Evolutionary conservation across 1,284 basidiomycete species (phyloP), one percentile per base, ranked within the genome.

Genomic region (Tylopilus orsonianus): DNA sequence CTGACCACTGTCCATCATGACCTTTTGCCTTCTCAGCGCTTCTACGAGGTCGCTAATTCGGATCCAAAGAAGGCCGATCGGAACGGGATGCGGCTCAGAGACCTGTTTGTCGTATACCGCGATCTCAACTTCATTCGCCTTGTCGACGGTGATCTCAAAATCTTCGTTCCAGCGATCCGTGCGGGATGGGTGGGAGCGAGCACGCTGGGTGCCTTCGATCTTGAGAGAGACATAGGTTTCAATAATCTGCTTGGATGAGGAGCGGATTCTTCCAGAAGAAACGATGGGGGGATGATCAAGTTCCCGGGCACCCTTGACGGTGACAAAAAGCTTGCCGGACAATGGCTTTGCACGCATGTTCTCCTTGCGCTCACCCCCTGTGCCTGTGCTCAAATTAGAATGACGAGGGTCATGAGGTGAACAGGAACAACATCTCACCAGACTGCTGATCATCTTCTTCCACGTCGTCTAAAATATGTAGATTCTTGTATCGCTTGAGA

Each of bases 91-190:
- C 10, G 73, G 71, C 53, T 93, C 90, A 54, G 84, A 85, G 16
- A 84, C 82, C 58, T 92, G 85, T 59, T 93, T 93, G 72, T 99
- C 97, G 62, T 95, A 97, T 22, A 99, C 83, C 13, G 93, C 93
- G 41, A 99, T 86, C 71, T 99, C 97, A 46, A 98, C 90, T 77
- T 99, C 97, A 67, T 96, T 98, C 29, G 95, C 95, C 69, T 97
- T 98, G 74, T 98, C 96, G 42, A 99, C 91, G 1, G 88, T 81
- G 53, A 99, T 92, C 69, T 97, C 92, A 56, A 99, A 98, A 52
- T 93, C 90, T 70, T 99, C 96, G 67, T 93, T 91, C 97, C 97
- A 99, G 41, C 90, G 85, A 70, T 99, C 97, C 40, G 87, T 96
- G 54, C 94, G 85, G 18, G 93, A 89, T 7, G 93, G 89, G 63